Conservation (phyloP, 2,329 filamentous ascomycete species). For the Trichophyton benhamiae region DNA sequence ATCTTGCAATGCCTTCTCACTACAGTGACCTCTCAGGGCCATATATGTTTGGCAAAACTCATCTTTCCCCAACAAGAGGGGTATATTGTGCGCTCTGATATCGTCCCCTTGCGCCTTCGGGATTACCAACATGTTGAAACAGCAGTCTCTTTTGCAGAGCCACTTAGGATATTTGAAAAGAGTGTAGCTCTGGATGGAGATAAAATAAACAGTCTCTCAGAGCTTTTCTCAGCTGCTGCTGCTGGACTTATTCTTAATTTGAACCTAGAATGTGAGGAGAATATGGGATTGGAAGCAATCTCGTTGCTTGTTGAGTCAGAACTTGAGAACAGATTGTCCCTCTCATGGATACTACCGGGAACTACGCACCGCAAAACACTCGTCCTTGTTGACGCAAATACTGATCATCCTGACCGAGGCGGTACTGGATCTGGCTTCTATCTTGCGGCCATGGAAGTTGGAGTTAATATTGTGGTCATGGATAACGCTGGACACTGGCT, state of each 20-base stretch:
- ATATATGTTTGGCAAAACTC: background rate
- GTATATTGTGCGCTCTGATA: slow-evolving; percentile 9
- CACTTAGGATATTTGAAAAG: background rate
- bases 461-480: slow-evolving; percentile 27
- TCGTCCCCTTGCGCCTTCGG: slow-evolving; percentile 7
- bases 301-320: background rate
- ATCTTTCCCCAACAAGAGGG: slow-evolving; percentile 7
- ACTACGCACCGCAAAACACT: background rate
- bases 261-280: background rate
- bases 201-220: background rate
- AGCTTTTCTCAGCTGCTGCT: background rate
- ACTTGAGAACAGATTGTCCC: slow-evolving; percentile 3
- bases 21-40: background rate
- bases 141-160: slow-evolving; percentile 7
- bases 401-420: background rate
- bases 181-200: background rate
- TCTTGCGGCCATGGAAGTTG: slow-evolving; percentile 23
- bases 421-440: background rate
- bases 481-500: slow-evolving; percentile 32
- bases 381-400: slow-evolving; percentile 4
- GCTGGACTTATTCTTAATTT: background rate
- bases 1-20: background rate
- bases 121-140: slow-evolving; percentile 6
- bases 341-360: slow-evolving; percentile 4
- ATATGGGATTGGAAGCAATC: background rate